phyloP scores from a whole-genome alignment of 108 stramenopile genomes.

The Cyclotella choctawhatcheeana region DNA sequence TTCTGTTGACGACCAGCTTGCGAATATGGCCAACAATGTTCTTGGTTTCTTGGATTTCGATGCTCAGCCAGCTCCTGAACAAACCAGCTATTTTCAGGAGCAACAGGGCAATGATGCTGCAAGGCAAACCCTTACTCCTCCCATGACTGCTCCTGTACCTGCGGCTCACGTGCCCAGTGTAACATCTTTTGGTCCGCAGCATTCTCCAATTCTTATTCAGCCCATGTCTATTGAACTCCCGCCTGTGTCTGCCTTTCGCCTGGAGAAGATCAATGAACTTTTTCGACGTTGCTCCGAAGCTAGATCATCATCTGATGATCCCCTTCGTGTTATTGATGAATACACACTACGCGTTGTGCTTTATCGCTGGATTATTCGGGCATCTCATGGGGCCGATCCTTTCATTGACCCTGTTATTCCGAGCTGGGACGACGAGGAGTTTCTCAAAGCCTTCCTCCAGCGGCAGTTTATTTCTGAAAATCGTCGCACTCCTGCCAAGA shows the following conservation, averaged over 20 bases:
- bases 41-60: conserved; percentile 54
- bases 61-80: conserved; percentile 26
- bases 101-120: neutral
- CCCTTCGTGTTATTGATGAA: conserved; percentile 60
- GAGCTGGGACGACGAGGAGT: conserved; percentile 76
- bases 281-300: conserved; percentile 65
- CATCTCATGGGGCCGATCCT: conserved; percentile 69
- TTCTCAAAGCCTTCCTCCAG: conserved; percentile 75
- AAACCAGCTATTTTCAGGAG: conserved; percentile 13
- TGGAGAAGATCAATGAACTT: conserved; percentile 75
- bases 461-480: conserved; percentile 85
- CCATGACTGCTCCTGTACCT: conserved; percentile 23
- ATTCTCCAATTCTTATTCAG: conserved; percentile 6
- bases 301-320: conserved; percentile 40
- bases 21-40: conserved; percentile 50
- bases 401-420: conserved; percentile 85
- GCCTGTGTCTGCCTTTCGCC: conserved; percentile 65
- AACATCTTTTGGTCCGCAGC: conserved; percentile 16
- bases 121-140: conserved; percentile 33
- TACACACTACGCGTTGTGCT: conserved; percentile 64
- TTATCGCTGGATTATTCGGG: conserved; percentile 85
- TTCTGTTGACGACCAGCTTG: conserved; percentile 51
- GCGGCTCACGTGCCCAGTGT: neutral
- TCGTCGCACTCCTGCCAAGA: conserved; percentile 52
- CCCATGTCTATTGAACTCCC: conserved; percentile 49